These are phyloP conservation scores for Salvia hispanica DNA, from an alignment of 257 asterid genomes.

Conservation along the genomic window DNA sequence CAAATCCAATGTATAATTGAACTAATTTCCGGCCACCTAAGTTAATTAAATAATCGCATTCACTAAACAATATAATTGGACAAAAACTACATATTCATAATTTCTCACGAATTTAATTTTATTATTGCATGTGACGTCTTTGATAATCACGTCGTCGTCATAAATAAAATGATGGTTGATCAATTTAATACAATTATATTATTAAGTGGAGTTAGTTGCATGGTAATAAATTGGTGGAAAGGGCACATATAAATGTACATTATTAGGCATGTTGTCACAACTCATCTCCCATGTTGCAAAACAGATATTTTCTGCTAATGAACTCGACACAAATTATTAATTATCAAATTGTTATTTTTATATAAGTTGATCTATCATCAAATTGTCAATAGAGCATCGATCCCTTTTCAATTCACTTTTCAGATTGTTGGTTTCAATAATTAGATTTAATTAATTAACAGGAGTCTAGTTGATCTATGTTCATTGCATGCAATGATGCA, in stretches of 20 bases:
- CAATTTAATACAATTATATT: background rate
- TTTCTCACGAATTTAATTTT: background rate
- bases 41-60: background rate
- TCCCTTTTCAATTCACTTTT: background rate
- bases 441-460: no score
- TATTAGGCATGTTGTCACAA: slow-evolving; percentile 33
- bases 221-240: slow-evolving; percentile 10
- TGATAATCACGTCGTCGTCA: no score
- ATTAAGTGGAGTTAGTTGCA: background rate
- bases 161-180: no score
- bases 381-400: background rate
- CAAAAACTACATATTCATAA: background rate
- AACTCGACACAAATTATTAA: background rate
- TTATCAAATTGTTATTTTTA: background rate
- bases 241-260: slow-evolving; percentile 32
- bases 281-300: slow-evolving; percentile 40
- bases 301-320: background rate
- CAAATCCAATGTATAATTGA: background rate
- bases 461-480: no score
- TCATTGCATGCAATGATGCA: no score
- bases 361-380: background rate
- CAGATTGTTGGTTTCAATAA: no score
- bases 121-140: background rate
- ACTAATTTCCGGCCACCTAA: background rate
- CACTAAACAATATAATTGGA: background rate